These are phyloP conservation scores for Coelastrella sp. DNA, from an alignment of 139 green algal species.

Conservation along the genomic window DNA sequence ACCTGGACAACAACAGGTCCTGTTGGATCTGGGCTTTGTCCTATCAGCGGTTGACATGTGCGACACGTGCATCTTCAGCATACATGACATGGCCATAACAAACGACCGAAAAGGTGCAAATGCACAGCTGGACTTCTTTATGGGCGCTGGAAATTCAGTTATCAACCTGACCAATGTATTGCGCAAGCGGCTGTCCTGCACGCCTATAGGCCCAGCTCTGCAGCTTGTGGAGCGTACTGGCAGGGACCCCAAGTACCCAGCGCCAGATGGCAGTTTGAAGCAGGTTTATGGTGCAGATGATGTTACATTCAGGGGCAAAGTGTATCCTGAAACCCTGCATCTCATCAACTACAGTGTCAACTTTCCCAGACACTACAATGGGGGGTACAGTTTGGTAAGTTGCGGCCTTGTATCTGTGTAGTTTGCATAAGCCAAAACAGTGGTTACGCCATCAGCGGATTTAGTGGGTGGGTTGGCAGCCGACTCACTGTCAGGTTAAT, in stretches of 20 bases:
- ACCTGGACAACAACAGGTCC: not conserved
- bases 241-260: not conserved
- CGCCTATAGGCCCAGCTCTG: not conserved
- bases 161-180: conserved; percentile 11
- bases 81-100: not conserved
- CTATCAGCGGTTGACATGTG: not conserved
- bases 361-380: conserved; percentile 20
- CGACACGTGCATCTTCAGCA: not conserved
- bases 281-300: conserved; percentile 8
- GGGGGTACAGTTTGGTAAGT: conserved; percentile 15
- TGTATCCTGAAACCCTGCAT: conserved; percentile 14
- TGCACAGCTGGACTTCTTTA: conserved; percentile 33
- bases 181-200: conserved; percentile 24
- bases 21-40: conserved; percentile 2
- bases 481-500: no score
- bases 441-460: not conserved
- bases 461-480: no score
- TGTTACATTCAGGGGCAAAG: conserved; percentile 5
- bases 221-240: not conserved
- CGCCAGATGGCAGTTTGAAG: not conserved
- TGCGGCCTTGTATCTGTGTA: not conserved
- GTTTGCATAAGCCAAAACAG: not conserved
- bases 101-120: conserved; percentile 18
- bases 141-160: not conserved
- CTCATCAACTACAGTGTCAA: conserved; percentile 6